phyloP scores from a whole-genome alignment of 2,329 filamentous ascomycete genomes.

The Xylaria digitata region DNA sequence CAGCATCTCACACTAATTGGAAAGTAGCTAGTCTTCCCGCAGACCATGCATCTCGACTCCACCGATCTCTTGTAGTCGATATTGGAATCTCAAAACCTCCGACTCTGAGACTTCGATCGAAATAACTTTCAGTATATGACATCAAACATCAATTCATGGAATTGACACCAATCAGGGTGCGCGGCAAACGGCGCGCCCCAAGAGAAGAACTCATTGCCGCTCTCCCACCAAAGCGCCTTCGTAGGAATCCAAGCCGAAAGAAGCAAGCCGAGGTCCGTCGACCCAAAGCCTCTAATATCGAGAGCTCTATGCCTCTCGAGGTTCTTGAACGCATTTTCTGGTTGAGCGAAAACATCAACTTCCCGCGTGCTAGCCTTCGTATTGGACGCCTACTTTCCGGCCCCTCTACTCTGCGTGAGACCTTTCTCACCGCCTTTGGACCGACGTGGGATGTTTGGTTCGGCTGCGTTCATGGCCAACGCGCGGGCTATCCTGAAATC shows the following conservation, averaged over 20 bases:
- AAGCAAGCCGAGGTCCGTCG: constrained; percentile 35
- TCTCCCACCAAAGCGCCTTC: constrained; percentile 31
- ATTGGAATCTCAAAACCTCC: too few species aligned
- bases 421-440: constrained; percentile 54
- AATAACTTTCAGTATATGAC: not conserved
- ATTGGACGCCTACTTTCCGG: constrained; percentile 61
- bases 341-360: constrained; percentile 60
- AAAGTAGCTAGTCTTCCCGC: too few species aligned
- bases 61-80: too few species aligned
- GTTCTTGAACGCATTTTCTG: constrained; percentile 65
- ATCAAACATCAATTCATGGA: constrained; percentile 51
- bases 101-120: not conserved
- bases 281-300: constrained; percentile 43
- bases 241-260: constrained; percentile 22
- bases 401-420: constrained; percentile 48
- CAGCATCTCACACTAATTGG: too few species aligned
- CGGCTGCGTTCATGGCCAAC: constrained; percentile 50
- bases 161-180: constrained; percentile 62
- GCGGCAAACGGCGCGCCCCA: constrained; percentile 57
- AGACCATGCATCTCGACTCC: not conserved
- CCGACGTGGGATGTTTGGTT: constrained; percentile 56
- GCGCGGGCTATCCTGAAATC: not conserved
- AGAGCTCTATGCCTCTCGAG: constrained; percentile 61
- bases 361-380: constrained; percentile 58
- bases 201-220: constrained; percentile 31